phyloP scores from a whole-genome alignment of 225 moss, liverwort and hornwort species.

The Polytrichum formosum region DNA sequence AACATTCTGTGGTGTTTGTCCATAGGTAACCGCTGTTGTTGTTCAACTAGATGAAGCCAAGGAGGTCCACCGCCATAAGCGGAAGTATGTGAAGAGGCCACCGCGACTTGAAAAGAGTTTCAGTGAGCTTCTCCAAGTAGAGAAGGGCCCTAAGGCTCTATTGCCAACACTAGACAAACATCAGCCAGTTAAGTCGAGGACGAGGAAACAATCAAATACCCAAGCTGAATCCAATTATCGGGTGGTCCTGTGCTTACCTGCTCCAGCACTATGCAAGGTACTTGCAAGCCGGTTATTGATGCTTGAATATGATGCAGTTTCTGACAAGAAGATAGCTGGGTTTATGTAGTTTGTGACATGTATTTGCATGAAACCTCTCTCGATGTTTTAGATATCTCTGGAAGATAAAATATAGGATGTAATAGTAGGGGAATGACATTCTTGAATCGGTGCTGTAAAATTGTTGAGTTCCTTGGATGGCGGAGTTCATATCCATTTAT shows the following conservation, averaged over 20 bases:
- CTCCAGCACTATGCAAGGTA: constrained; percentile 35
- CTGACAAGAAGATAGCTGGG: neutral
- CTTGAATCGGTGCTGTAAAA: neutral
- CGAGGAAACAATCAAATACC: constrained; percentile 4
- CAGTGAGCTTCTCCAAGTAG: neutral
- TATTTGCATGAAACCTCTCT: neutral
- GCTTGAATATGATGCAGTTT: neutral
- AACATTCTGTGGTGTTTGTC: neutral
- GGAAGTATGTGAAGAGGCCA: neutral
- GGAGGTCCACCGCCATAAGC: constrained; percentile 4
- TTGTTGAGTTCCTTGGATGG: neutral
- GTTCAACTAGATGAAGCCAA: constrained; percentile 29
- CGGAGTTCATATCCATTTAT: neutral
- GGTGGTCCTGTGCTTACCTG: constrained; percentile 48
- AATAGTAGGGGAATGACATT: neutral
- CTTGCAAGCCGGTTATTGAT: neutral
- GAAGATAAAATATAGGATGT: neutral
- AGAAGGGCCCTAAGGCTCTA: neutral
- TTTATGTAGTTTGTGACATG: neutral
- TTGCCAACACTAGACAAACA: constrained; percentile 3
- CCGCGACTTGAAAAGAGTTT: neutral
- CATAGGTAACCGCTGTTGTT: constrained; percentile 46
- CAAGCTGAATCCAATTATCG: constrained; percentile 1
- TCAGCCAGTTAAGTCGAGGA: constrained; percentile 7
- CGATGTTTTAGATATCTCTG: neutral